A percentile compares a stretch with the other conserved stretches of the same genome.
Evolutionary conservation across 2,329 filamentous ascomycete species (phyloP).

Genomic region (Dactylellina leptospora): DNA sequence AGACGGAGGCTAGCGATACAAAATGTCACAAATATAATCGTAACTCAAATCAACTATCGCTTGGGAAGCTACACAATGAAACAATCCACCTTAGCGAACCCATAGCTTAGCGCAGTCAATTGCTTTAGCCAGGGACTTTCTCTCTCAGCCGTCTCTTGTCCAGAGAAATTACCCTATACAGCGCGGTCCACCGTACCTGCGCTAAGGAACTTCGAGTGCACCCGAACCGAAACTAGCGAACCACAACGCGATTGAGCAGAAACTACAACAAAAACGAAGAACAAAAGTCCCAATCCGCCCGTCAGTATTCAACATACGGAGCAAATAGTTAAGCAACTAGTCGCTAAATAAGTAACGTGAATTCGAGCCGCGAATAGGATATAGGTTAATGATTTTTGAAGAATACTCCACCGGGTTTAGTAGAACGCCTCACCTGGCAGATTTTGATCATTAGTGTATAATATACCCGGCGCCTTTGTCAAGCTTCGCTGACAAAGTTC

Average conservation of each 20-base stretch:
- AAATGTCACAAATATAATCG: not conserved
- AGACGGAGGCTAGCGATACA: not conserved
- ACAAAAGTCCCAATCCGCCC: not conserved
- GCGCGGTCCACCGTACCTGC: constrained; percentile 3
- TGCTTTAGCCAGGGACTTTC: no score
- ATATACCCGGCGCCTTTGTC: not conserved
- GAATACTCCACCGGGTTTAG: not conserved
- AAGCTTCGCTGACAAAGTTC: not conserved
- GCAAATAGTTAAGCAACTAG: no score
- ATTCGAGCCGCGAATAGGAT: no score
- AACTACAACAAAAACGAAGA: not conserved
- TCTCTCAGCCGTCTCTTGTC: not conserved
- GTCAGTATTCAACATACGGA: no score
- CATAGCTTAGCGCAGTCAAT: not conserved
- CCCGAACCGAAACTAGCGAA: not conserved
- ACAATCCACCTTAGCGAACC: not conserved
- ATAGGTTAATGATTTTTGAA: no score
- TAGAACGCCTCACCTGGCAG: not conserved
- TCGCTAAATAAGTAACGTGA: no score
- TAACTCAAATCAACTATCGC: no score
- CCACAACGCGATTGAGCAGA: not conserved
- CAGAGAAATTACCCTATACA: not conserved
- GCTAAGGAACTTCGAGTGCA: not conserved
- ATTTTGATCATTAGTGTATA: not conserved
- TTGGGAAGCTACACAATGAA: not conserved